Base-by-base conservation (phyloP, 345 rosid species). In the Carallia brachiata region DNA sequence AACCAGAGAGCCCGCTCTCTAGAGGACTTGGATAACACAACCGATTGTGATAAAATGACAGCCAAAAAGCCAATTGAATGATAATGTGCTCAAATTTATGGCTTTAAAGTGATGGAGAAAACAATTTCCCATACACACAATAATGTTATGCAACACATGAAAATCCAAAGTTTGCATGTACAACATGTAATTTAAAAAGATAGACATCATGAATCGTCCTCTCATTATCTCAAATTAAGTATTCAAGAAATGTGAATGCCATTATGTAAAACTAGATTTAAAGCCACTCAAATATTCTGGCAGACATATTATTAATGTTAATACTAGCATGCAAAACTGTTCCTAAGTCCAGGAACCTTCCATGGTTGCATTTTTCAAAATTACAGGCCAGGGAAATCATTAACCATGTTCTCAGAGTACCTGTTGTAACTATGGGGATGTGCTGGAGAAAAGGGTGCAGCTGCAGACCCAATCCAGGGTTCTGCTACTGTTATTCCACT, bases 321-420 rank as follows among this genome's bases (percentile, higher is more conserved):
- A 54, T 36, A 36, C 36, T 48, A 47, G 36, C 61, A 17, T 28
- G 5, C 6, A 34, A 8, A 28, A 36, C 5, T 12, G 27, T 47
- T 65, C 64, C 23, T 1, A 40, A 7, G 47, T 34, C 58, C 68
- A 15, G 9, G 6, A 62, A 65, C 44, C 32, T 52, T 37, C 44
- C 1, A 39, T 16, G 47, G 57, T 70, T 32, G 56, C 17, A 52
- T 70, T 65, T 52, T 7, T 57, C 28, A 23, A 27, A 23, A 67
- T 15, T 67, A 2, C 7, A 56, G 18, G 48, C 13, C 7, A 56
- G 40, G 18, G 53, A 67, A 55, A 37, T 28, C 34, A 39, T 36
- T 1, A 39, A 40, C 1, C 54, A 36, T 62, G 62, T 68, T 68
- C 72, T 58, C 63, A 13, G 4, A 34, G 32, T 71, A 67, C 75